Evolutionary conservation across 352 stramenopile species (phyloP).

Genomic region (Globisporangium iwayamae): DNA sequence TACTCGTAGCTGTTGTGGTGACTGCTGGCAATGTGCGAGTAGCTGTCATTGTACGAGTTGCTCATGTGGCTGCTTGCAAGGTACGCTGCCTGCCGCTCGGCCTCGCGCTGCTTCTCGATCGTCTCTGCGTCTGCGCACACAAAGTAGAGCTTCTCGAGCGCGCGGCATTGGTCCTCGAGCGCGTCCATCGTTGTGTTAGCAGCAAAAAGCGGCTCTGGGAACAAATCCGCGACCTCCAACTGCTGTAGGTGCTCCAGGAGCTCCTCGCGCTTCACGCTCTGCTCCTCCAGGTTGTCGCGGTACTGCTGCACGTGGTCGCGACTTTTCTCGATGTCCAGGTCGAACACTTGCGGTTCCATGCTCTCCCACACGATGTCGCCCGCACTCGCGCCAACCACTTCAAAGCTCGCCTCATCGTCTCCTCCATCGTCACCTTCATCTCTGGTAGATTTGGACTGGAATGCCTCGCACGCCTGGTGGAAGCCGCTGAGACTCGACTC

Average conservation of each 20-base stretch:
- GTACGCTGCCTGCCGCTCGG: slow-evolving; percentile 44
- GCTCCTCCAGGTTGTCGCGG: slow-evolving; percentile 60
- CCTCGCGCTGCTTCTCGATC: slow-evolving; percentile 46
- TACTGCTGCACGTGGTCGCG: slow-evolving; percentile 78
- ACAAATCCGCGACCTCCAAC: slow-evolving; percentile 43
- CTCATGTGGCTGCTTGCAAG: slow-evolving; percentile 20
- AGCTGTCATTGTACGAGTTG: neutral
- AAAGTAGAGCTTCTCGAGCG: slow-evolving; percentile 48
- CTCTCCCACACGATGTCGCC: slow-evolving; percentile 67
- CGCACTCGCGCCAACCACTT: slow-evolving; percentile 19
- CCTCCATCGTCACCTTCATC: slow-evolving; percentile 9
- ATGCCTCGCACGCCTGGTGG: slow-evolving; percentile 54
- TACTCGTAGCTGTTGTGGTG: slow-evolving; percentile 1
- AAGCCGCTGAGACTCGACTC: slow-evolving; percentile 77
- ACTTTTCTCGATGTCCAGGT: slow-evolving; percentile 69
- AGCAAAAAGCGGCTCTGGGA: slow-evolving; percentile 32
- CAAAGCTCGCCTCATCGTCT: slow-evolving; percentile 19
- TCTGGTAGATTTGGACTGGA: slow-evolving; percentile 15
- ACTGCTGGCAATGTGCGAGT: neutral
- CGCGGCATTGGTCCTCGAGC: slow-evolving; percentile 37
- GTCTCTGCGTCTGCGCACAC: slow-evolving; percentile 55
- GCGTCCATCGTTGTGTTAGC: slow-evolving; percentile 26
- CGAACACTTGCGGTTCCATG: slow-evolving; percentile 78
- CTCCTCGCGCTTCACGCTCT: slow-evolving; percentile 58
- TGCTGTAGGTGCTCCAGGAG: slow-evolving; percentile 48